Evolutionary conservation across 2,329 filamentous ascomycete genomes (phyloP), one percentile per base, ranked within the genome.

Genomic region (Trichoderma sp.): DNA sequence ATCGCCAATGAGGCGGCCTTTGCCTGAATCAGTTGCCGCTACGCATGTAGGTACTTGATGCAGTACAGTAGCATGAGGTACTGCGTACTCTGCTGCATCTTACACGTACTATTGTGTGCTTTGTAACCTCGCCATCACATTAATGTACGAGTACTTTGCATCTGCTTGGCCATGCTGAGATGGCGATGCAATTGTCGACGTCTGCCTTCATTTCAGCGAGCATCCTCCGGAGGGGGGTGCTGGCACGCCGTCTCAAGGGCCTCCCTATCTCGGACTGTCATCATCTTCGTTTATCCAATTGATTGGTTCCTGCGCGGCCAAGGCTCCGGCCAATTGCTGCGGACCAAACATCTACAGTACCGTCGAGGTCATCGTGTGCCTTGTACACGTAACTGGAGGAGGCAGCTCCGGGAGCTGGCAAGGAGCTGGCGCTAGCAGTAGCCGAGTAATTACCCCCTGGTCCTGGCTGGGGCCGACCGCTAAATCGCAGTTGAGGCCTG

Each of bases 361-460:
- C 18, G 39, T 39, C 32, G n/a, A 39, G 18, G 16, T 30, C 26
- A 59, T 58, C 51, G 28, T 34, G n/a, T 51, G 52, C 26, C 63
- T 51, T 59, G 54, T 14, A 66, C 63, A 43, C 18, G 39, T 18
- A n/a, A 16, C 37, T 43, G 39, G n/a, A 43, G 39, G 63, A 54
- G 43, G 54, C 39, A 58, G 63, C 54, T 59, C 63, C 54, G 63
- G 63, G 54, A 66, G 63, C 34, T 66, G 52, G 8, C 34, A 46
- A 66, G 63, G 63, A 66, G 63, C 37, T 66, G 14, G 26, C 63
- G 21, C 54, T 66, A 66, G 63, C 63, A 39, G 63, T 66, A 66
- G 54, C 63, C 63, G 63, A 66, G 39, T 58, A 34, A 49, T 56
- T 46, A 30, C 61, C 49, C 30, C 52, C 52, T 55, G 24, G 49